Conservation (phyloP, 495 filamentous ascomycete genomes). For the Cercophora newfieldiana region DNA sequence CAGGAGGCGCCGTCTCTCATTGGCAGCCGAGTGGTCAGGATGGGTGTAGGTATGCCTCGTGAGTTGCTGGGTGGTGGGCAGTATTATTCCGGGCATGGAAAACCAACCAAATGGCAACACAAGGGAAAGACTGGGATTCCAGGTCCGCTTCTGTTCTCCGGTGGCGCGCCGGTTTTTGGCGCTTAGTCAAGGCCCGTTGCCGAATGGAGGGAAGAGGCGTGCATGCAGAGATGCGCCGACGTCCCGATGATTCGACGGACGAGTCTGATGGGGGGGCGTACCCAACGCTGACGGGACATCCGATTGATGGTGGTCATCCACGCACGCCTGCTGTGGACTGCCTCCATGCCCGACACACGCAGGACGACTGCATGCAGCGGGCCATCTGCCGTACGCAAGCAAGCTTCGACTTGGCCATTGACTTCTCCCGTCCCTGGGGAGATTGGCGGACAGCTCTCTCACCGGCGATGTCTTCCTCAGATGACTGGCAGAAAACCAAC, state of each 20-base stretch:
- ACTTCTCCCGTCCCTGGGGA: not conserved
- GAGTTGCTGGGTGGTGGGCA: not conserved
- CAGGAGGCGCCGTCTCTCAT: not conserved
- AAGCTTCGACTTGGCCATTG: not conserved
- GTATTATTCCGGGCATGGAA: not conserved
- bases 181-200: slow-evolving; percentile 1
- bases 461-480: not conserved
- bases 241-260: slow-evolving; percentile 2
- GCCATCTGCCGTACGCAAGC: not conserved
- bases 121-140: not conserved
- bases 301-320: not conserved
- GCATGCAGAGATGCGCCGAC: slow-evolving; percentile 2
- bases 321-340: slow-evolving; percentile 1
- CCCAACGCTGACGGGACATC: not conserved
- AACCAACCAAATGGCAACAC: not conserved
- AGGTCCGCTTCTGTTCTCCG: not conserved
- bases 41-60: too few species aligned
- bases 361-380: not conserved
- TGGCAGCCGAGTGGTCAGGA: not conserved
- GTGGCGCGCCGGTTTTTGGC: not conserved
- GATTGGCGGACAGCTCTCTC: not conserved
- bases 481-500: too few species aligned
- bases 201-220: not conserved
- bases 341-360: slow-evolving; percentile 1
- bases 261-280: not conserved